Conservation (phyloP, 768 basidiomycete genomes). For the Tephrocybe sp. region DNA sequence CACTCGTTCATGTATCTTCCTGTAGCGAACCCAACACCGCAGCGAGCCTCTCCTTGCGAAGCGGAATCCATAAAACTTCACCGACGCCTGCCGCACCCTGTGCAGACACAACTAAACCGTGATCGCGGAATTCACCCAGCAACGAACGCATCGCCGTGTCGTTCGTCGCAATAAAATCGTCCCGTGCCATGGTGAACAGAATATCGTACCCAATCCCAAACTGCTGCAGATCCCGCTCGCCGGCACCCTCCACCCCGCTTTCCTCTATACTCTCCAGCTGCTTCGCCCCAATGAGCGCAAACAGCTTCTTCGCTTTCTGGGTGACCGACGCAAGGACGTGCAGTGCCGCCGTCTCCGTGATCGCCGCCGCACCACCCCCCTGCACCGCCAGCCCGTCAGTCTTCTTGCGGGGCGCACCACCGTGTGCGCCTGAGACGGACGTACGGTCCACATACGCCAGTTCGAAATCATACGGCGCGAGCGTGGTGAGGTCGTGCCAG, state of each 20-base stretch:
- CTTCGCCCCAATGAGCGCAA: conserved; percentile 63
- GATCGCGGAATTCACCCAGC: conserved; percentile 90
- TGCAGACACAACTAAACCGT: conserved; percentile 70
- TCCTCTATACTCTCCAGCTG: conserved; percentile 67
- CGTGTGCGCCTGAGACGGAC: conserved; percentile 55
- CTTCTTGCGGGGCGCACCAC: conserved; percentile 37
- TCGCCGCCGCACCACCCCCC: conserved; percentile 31
- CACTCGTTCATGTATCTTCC: conserved; percentile 10
- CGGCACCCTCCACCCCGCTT: conserved; percentile 19
- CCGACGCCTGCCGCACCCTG: conserved; percentile 44
- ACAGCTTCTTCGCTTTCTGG: conserved; percentile 82
- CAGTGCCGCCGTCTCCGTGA: conserved; percentile 76
- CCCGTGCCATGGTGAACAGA: conserved; percentile 72
- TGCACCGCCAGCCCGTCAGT: conserved; percentile 27
- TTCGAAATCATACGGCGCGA: conserved; percentile 79
- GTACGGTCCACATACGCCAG: conserved; percentile 66
- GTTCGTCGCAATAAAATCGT: conserved; percentile 86
- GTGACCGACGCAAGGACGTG: conserved; percentile 89
- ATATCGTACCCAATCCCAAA: conserved; percentile 64
- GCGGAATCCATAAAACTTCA: conserved; percentile 84
- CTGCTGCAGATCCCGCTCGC: conserved; percentile 44
- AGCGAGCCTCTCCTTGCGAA: conserved; percentile 73
- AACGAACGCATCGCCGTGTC: conserved; percentile 82
- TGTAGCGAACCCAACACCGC: conserved; percentile 37
- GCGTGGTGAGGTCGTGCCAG: conserved; percentile 91